These are phyloP conservation scores for Pleurotus salmoneostramineus DNA, from an alignment of 768 basidiomycete species.

Conservation along the genomic window DNA sequence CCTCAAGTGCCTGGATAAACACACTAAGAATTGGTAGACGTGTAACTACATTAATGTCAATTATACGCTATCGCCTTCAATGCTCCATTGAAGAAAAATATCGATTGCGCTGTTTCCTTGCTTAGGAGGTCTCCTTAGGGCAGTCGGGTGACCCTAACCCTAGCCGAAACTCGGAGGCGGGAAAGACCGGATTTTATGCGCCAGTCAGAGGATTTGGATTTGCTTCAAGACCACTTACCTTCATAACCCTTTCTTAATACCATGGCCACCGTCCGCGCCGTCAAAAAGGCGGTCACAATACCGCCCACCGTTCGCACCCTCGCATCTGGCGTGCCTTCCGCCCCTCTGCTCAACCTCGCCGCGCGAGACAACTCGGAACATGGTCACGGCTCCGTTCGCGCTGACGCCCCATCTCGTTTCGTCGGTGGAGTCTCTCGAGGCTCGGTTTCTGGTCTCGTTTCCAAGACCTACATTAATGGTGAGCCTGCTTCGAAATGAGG, in stretches of 20 bases:
- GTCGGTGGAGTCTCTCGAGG: constrained; percentile 49
- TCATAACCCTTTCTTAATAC: constrained; percentile 22
- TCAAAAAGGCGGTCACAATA: constrained; percentile 81
- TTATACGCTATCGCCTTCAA: neutral
- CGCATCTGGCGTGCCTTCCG: constrained; percentile 76
- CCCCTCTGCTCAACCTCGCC: constrained; percentile 70
- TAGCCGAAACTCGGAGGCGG: constrained; percentile 38
- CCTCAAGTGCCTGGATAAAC: constrained; percentile 54
- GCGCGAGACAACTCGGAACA: constrained; percentile 61
- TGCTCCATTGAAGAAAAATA: too few relatives aligned
- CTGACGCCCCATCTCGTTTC: constrained; percentile 63
- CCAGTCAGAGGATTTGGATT: constrained; percentile 9
- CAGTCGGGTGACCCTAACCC: constrained; percentile 2
- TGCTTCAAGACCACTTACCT: constrained; percentile 28
- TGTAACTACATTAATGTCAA: neutral
- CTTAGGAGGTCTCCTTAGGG: neutral
- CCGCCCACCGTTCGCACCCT: constrained; percentile 77
- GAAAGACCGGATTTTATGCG: constrained; percentile 19
- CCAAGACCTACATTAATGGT: constrained; percentile 65
- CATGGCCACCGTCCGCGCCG: constrained; percentile 71
- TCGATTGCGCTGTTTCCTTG: constrained; percentile 10
- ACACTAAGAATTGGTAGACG: constrained; percentile 31
- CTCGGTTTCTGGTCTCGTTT: constrained; percentile 50
- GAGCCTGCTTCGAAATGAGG: constrained; percentile 17
- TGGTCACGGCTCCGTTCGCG: constrained; percentile 57